These are phyloP conservation scores for Fusarium domesticum DNA, from an alignment of 2,329 filamentous ascomycete genomes.

Conservation along the genomic window DNA sequence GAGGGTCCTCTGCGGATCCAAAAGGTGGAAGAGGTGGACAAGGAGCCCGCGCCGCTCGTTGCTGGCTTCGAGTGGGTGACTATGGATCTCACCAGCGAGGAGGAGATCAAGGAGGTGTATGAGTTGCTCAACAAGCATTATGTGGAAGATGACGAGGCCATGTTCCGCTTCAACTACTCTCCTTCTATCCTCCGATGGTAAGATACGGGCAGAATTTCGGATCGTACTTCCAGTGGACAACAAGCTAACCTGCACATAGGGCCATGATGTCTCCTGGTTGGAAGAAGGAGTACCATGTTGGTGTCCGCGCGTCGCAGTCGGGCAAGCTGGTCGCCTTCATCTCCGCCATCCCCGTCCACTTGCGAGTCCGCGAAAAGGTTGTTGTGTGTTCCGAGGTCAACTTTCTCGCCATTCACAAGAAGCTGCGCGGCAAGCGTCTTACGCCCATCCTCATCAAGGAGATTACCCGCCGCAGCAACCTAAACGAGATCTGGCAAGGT, in stretches of 20 bases:
- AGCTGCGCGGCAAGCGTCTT: slow-evolving; percentile 87
- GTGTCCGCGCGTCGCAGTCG: slow-evolving; percentile 79
- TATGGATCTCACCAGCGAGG: slow-evolving; percentile 76
- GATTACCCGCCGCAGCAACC: slow-evolving; percentile 87
- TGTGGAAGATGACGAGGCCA: slow-evolving; percentile 93
- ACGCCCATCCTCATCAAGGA: slow-evolving; percentile 96
- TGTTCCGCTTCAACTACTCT: slow-evolving; percentile 97
- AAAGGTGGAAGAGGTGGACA: slow-evolving; percentile 73
- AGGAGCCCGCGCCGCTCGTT: slow-evolving; percentile 70
- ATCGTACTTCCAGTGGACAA: not conserved
- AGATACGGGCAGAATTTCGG: slow-evolving; percentile 31
- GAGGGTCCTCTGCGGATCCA: slow-evolving; percentile 85
- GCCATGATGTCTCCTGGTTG: slow-evolving; percentile 92
- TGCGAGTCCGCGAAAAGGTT: slow-evolving; percentile 73
- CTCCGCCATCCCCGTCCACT: slow-evolving; percentile 81
- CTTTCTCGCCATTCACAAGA: slow-evolving; percentile 98
- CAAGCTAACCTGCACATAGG: slow-evolving; percentile 49
- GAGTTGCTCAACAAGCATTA: slow-evolving; percentile 91
- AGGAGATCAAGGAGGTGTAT: slow-evolving; percentile 83
- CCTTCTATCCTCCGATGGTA: slow-evolving; percentile 85
- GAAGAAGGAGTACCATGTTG: slow-evolving; percentile 92
- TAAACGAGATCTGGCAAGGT: slow-evolving; percentile 85
- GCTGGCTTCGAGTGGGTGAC: slow-evolving; percentile 93
- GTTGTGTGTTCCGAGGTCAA: slow-evolving; percentile 90
- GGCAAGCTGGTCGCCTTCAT: slow-evolving; percentile 93